These are phyloP conservation scores for Aurifilum marmelostoma DNA, from an alignment of 2,329 filamentous ascomycete genomes.

Conservation along the genomic window DNA sequence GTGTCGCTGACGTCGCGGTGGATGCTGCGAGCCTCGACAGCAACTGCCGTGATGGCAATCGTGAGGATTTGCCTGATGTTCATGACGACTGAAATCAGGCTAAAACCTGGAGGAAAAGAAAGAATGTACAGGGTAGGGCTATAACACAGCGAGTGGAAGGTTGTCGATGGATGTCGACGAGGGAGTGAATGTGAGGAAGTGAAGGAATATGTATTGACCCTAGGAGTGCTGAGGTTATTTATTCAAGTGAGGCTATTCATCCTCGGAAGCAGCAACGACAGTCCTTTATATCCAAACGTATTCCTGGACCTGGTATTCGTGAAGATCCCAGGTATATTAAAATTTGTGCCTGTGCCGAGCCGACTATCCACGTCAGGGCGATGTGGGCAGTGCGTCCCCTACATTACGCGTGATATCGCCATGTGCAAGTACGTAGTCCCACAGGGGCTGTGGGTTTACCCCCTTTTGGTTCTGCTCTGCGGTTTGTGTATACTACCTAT, in stretches of 20 bases:
- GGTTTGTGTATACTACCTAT: background rate
- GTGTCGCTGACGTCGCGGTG: background rate
- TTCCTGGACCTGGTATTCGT: background rate
- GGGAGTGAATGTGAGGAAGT: background rate
- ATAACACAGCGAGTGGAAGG: background rate
- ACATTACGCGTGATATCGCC: background rate
- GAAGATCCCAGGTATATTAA: background rate
- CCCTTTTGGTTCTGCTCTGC: conserved; percentile 1
- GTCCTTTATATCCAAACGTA: background rate
- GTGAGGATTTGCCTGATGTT: background rate
- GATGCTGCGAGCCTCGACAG: conserved; percentile 1
- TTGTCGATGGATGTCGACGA: background rate
- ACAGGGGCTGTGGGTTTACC: background rate
- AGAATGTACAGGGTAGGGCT: background rate
- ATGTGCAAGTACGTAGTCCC: background rate
- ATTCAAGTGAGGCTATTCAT: background rate
- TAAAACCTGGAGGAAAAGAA: background rate
- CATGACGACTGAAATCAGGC: background rate
- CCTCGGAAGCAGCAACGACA: background rate
- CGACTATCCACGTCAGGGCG: background rate
- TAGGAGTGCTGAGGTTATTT: no score
- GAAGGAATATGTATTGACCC: background rate
- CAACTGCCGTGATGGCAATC: background rate
- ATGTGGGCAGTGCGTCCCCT: background rate
- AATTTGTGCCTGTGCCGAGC: background rate